A percentile compares a stretch with the other conserved stretches of the same genome.
Evolutionary conservation across 306 rosid genomes (phyloP).

Genomic region (Canavalia gladiata): DNA sequence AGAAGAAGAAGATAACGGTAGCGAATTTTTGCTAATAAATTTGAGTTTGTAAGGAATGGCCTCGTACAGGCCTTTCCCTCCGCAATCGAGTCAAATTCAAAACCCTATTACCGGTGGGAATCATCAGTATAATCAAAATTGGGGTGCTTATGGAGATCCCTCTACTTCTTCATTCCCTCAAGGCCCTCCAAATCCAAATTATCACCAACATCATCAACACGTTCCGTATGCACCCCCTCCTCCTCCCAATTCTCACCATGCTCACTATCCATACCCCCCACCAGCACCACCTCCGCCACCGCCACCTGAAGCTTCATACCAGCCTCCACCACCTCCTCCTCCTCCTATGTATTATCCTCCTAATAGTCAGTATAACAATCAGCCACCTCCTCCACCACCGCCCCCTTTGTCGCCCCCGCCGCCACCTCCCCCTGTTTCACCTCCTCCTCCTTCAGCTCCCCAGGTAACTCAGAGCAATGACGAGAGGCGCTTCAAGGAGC

Average conservation of each 20-base stretch:
- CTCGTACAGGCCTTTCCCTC: slow-evolving; percentile 92
- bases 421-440: slow-evolving; percentile 76
- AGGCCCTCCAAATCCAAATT: slow-evolving; percentile 64
- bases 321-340: slow-evolving; percentile 78
- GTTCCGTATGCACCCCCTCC: slow-evolving; percentile 55
- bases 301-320: slow-evolving; percentile 76
- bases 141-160: slow-evolving; percentile 59
- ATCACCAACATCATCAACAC: slow-evolving; percentile 52
- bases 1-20: slow-evolving; percentile 35
- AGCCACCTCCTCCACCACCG: slow-evolving; percentile 50
- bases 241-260: slow-evolving; percentile 64
- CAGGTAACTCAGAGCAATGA: slow-evolving; percentile 48
- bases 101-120: slow-evolving; percentile 64
- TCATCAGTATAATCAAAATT: slow-evolving; percentile 75
- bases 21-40: neutral
- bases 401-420: slow-evolving; percentile 83
- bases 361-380: slow-evolving; percentile 68
- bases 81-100: slow-evolving; percentile 70
- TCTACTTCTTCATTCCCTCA: slow-evolving; percentile 69
- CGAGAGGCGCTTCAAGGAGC: slow-evolving; percentile 65
- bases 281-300: slow-evolving; percentile 59
- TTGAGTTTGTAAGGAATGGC: slow-evolving; percentile 65
- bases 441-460: slow-evolving; percentile 67
- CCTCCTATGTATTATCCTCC: slow-evolving; percentile 74
- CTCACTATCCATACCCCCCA: slow-evolving; percentile 69